A percentile compares a stretch with the other conserved stretches of the same genome.
Evolutionary conservation across 352 stramenopile species (phyloP).

Genomic region (Phytophthora gonapodyides): DNA sequence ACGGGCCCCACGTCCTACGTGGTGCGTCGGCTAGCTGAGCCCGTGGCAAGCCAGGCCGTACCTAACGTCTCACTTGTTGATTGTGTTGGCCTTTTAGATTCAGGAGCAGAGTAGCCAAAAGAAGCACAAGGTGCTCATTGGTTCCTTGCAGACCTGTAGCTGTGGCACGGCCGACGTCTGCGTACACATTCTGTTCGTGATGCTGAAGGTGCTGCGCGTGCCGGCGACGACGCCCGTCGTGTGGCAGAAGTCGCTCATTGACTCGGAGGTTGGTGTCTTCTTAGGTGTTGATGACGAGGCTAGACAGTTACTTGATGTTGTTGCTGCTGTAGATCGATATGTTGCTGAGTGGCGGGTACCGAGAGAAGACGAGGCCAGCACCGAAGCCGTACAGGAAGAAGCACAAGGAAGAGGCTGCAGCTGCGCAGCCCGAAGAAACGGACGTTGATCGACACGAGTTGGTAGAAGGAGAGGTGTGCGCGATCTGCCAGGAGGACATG

Average conservation of each 20-base stretch:
- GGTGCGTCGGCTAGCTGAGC: constrained; percentile 23
- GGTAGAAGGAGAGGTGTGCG: constrained; percentile 78
- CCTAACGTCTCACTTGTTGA: not conserved
- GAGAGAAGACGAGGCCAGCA: constrained; percentile 37
- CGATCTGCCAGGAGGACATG: constrained; percentile 89
- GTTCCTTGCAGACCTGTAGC: constrained; percentile 68
- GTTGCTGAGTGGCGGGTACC: constrained; percentile 65
- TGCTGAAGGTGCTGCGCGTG: constrained; percentile 85
- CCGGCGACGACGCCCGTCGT: constrained; percentile 67
- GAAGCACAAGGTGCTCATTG: constrained; percentile 84
- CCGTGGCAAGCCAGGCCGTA: constrained; percentile 1
- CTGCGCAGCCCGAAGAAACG: constrained; percentile 29
- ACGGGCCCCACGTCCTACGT: constrained; percentile 80
- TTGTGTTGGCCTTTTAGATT: constrained; percentile 39
- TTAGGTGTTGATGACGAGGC: not conserved
- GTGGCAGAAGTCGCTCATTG: constrained; percentile 86
- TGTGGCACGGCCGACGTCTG: constrained; percentile 80
- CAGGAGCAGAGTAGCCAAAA: constrained; percentile 75
- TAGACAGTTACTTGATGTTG: not conserved
- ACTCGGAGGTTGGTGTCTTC: constrained; percentile 62
- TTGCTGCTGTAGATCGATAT: constrained; percentile 54
- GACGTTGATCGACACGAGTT: constrained; percentile 56
- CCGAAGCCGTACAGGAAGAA: constrained; percentile 56
- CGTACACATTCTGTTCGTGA: constrained; percentile 86
- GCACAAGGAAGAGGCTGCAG: constrained; percentile 22